Evolutionary conservation across 257 asterid genomes (phyloP).

Genomic region (Ajuga chamaepitys): DNA sequence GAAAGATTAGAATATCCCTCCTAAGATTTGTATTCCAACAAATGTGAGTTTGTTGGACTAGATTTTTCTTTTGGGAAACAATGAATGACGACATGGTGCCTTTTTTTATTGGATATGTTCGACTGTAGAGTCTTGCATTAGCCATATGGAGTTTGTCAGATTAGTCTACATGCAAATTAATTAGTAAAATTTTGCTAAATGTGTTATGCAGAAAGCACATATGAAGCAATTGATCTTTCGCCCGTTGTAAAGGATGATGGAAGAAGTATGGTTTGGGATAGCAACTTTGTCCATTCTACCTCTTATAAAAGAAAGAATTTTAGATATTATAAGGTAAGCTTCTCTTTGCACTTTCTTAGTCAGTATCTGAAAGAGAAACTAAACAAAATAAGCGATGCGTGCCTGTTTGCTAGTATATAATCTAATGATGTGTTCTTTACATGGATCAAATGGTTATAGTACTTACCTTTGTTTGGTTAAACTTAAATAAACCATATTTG

Average conservation of each 20-base stretch:
- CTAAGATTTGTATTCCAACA: not conserved
- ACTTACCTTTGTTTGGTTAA: not conserved
- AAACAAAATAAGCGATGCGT: not conserved
- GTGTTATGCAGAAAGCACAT: slow-evolving; percentile 23
- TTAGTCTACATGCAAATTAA: no score
- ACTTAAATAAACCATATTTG: not conserved
- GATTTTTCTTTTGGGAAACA: not conserved
- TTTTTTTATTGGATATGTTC: not conserved
- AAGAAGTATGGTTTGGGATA: slow-evolving; percentile 14
- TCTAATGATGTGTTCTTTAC: no score
- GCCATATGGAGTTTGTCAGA: not conserved
- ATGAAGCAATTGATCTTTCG: slow-evolving; percentile 46
- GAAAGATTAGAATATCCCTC: not conserved
- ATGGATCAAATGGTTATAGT: not conserved
- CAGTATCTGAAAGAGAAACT: not conserved
- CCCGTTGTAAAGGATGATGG: slow-evolving; percentile 25
- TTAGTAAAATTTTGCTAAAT: not conserved
- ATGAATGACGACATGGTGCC: no score
- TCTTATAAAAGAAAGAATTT: slow-evolving; percentile 38
- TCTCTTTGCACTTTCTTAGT: not conserved
- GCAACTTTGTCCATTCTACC: slow-evolving; percentile 17
- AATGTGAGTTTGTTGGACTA: not conserved
- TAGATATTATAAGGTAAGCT: slow-evolving; percentile 61
- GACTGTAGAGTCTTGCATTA: not conserved
- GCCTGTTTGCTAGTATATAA: not conserved